A percentile compares a stretch with the other conserved stretches of the same genome.
Evolutionary conservation across 2,329 filamentous ascomycete species (phyloP).

Genomic region (Pseudonectria buxi): DNA sequence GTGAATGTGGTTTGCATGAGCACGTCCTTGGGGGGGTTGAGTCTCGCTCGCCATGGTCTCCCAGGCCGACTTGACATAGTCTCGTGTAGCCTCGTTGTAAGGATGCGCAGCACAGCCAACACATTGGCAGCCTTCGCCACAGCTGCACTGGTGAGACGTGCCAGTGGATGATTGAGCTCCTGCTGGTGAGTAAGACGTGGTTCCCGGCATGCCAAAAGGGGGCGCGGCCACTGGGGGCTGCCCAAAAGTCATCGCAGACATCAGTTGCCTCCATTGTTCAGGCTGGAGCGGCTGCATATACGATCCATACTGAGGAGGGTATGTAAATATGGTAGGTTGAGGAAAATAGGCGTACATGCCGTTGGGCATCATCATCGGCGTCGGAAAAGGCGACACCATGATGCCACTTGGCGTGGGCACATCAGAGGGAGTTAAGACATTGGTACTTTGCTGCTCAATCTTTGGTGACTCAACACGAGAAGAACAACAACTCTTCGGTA

Average conservation of each 20-base stretch:
- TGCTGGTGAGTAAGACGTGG: conserved; percentile 14
- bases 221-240: conserved; percentile 23
- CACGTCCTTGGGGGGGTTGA: conserved; percentile 9
- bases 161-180: conserved; percentile 17
- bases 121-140: conserved; percentile 60
- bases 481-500: conserved; percentile 26
- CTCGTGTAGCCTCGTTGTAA: conserved; percentile 57
- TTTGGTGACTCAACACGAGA: conserved; percentile 16
- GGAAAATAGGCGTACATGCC: conserved; percentile 35
- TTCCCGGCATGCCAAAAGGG: conserved; percentile 18
- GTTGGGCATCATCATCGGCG: conserved; percentile 30
- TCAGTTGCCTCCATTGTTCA: conserved; percentile 45
- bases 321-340: conserved; percentile 43
- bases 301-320: conserved; percentile 48
- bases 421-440: conserved; percentile 13
- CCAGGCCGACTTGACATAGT: conserved; percentile 44
- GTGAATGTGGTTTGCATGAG: conserved; percentile 15
- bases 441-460: conserved; percentile 9
- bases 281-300: conserved; percentile 49
- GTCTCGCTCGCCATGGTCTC: conserved; percentile 33
- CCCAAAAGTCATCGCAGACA: conserved; percentile 34
- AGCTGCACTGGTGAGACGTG: conserved; percentile 46
- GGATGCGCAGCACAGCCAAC: conserved; percentile 62
- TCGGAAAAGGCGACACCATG: conserved; percentile 31
- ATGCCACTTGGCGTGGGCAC: conserved; percentile 20